These are phyloP conservation scores for Solanum medicagineum DNA, from an alignment of 257 asterid genomes.

Conservation along the genomic window DNA sequence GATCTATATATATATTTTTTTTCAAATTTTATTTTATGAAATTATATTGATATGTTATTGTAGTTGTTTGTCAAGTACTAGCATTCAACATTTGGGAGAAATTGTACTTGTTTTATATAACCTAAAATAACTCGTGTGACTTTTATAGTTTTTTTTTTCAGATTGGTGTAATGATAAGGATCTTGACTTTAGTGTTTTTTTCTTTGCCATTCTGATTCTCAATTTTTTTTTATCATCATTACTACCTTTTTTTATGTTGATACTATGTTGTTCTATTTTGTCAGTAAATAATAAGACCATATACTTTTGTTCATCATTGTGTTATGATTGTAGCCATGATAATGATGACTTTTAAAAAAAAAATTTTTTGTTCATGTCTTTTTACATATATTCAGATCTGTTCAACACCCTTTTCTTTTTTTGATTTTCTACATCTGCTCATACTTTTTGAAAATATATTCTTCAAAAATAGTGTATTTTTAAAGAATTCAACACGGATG, in stretches of 20 bases:
- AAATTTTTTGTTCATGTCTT: background rate
- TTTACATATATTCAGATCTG: background rate
- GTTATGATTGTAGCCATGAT: background rate
- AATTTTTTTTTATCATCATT: background rate
- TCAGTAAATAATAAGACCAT: background rate
- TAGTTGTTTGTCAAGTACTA: background rate
- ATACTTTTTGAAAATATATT: too few relatives aligned
- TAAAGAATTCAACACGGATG: rapidly evolving
- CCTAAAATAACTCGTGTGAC: background rate
- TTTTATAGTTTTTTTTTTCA: background rate
- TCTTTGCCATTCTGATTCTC: background rate
- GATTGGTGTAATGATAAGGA: background rate
- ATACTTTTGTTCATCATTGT: background rate
- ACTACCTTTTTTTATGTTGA: background rate
- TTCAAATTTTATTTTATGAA: too few relatives aligned
- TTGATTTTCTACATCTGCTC: background rate
- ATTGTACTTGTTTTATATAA: background rate
- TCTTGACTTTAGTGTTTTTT: background rate
- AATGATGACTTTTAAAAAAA: too few relatives aligned
- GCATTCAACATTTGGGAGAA: background rate
- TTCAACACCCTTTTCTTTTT: background rate
- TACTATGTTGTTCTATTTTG: background rate
- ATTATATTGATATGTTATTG: too few relatives aligned
- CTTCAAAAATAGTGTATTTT: too few relatives aligned
- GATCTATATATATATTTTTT: background rate